Base-by-base conservation (phyloP, 2,329 filamentous ascomycete genomes). In the Apiospora sp. region DNA sequence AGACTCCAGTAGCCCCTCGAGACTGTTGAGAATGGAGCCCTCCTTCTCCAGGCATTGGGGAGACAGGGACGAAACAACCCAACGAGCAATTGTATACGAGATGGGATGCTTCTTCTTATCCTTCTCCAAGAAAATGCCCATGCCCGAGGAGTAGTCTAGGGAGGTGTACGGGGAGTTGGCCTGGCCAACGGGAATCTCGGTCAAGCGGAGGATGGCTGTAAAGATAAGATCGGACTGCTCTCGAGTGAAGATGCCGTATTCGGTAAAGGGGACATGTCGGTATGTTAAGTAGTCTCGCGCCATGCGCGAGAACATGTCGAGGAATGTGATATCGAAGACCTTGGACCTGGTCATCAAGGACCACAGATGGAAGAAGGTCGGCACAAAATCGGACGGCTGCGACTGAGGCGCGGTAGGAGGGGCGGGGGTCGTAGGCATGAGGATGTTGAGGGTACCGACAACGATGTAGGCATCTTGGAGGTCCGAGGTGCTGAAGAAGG, bases 361-460 rank as follows among this genome's bases (percentile, higher is more conserved):
- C 96, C 96, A 99, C 1, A 98, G 84, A 82, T 99, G 96, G 86
- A 99, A 99, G 77, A 98, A 92, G 0, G 96, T 98, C 3, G 96
- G 96, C 48, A 98, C 85, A 79, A 97, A 96, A 79, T 96, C 92
- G 76, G 95, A 92, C 0, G 96, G 96, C 77, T 95, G 92, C n/a
- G 97, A 90, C 77, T 95, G 90, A 44, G 87, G 86, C 77, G 93
- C 90, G 43, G 91, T 90, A 37, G 90, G 87, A 4, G 94, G 93
- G 3, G 93, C 90, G 1, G 95, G 92, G 48, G 92, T 90, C 10
- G 96, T 98, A 24, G 96, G 96, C 74, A 99, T 88, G 78, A 99
- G 87, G 75, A 97, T 86, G 78, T 97, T 98, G 78, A 99, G 87
- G 73, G 96, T 84, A 3, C 94, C 95, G 34, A 94, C 90, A n/a